These are phyloP conservation scores for Cladobotryum mycophilum DNA, from an alignment of 2,329 filamentous ascomycete genomes.

Conservation along the genomic window DNA sequence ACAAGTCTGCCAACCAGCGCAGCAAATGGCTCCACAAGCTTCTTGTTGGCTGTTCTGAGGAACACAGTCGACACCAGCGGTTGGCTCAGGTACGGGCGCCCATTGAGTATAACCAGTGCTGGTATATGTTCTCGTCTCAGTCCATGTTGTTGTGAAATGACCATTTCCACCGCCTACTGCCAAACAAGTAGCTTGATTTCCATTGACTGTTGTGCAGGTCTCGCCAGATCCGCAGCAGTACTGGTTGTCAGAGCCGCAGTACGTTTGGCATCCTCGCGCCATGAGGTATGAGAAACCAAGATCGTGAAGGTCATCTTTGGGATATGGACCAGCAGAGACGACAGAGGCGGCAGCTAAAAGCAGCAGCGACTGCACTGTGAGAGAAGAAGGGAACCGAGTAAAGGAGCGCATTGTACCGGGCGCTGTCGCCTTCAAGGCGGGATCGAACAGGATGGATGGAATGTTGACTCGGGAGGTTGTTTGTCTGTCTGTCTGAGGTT, in stretches of 20 bases:
- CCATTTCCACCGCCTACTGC: slow-evolving; percentile 22
- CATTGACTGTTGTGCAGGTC: slow-evolving; percentile 44
- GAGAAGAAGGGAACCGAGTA: slow-evolving; percentile 3
- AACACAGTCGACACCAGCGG: slow-evolving; percentile 41
- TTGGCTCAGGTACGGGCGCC: slow-evolving; percentile 38
- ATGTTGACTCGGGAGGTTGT: neutral
- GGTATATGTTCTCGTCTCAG: slow-evolving; percentile 53
- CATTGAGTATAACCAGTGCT: slow-evolving; percentile 50
- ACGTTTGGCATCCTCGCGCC: slow-evolving; percentile 42
- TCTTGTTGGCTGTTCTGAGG: slow-evolving; percentile 48
- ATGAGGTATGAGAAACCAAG: slow-evolving; percentile 45
- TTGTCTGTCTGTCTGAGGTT: neutral
- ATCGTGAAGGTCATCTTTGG: slow-evolving; percentile 43
- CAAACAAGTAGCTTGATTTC: slow-evolving; percentile 45
- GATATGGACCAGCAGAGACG: slow-evolving; percentile 41
- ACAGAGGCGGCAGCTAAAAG: slow-evolving; percentile 31
- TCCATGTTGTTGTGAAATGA: slow-evolving; percentile 53
- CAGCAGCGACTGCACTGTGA: slow-evolving; percentile 22
- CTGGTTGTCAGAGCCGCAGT: slow-evolving; percentile 50
- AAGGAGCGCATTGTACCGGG: slow-evolving; percentile 10
- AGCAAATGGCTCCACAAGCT: slow-evolving; percentile 65
- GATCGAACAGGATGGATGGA: neutral
- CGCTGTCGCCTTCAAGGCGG: neutral
- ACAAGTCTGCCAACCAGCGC: slow-evolving; percentile 64
- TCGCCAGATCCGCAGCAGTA: slow-evolving; percentile 48